Percentiles rank a stretch among this genome's conserved stretches.
phyloP scores from a whole-genome alignment of 805 yeast species.

The Ogataea angusta region DNA sequence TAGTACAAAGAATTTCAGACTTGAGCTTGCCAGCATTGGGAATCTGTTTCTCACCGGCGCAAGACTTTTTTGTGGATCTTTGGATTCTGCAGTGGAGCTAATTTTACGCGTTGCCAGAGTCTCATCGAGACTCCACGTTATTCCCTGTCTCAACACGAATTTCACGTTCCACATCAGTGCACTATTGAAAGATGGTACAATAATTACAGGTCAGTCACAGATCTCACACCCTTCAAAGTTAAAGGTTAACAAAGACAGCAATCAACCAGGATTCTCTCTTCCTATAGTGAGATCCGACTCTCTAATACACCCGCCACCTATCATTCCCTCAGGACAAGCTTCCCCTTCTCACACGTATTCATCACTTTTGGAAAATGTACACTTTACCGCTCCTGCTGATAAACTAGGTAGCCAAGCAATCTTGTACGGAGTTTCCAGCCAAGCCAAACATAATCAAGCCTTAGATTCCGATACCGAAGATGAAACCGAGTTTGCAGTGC shows the following conservation, averaged over 20 bases:
- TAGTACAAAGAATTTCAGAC: constrained; percentile 57
- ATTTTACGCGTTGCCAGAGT: constrained; percentile 62
- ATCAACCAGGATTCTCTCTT: neutral
- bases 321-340: constrained; percentile 14
- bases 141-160: constrained; percentile 82
- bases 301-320: constrained; percentile 21
- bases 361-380: neutral
- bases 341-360: constrained; percentile 11
- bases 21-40: constrained; percentile 79
- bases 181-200: constrained; percentile 57
- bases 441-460: neutral
- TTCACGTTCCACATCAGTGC: constrained; percentile 88
- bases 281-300: constrained; percentile 19
- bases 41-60: constrained; percentile 81
- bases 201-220: constrained; percentile 88
- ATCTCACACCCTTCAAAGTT: constrained; percentile 74
- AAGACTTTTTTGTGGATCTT: constrained; percentile 75
- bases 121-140: constrained; percentile 49
- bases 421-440: constrained; percentile 16
- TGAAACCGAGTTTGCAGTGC: constrained; percentile 53
- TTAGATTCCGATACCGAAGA: constrained; percentile 14
- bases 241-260: neutral
- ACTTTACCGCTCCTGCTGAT: neutral
- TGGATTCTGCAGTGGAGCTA: constrained; percentile 80
- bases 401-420: constrained; percentile 20